Percentiles rank a stretch among this genome's conserved stretches.
Conservation (phyloP, 345 rosid genomes). For the Mangifera indica region DNA sequence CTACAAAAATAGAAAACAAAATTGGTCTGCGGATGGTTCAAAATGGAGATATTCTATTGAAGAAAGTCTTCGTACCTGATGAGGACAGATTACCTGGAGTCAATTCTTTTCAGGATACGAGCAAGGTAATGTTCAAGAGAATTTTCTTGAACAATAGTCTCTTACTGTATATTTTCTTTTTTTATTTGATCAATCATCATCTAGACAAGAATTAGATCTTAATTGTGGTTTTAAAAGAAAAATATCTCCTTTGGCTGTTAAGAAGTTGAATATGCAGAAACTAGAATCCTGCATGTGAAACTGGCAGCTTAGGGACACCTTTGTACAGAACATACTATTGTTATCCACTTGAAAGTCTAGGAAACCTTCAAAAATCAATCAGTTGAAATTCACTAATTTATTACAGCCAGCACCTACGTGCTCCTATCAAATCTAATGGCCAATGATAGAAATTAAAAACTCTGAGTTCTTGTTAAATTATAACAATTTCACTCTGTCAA, state of each 20-base stretch:
- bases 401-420: not conserved
- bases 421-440: not conserved
- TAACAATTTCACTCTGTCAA: too few species aligned
- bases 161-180: not conserved
- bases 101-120: constrained; percentile 87
- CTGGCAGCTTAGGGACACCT: not conserved
- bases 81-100: constrained; percentile 86
- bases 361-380: too few species aligned
- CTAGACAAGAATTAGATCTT: not conserved
- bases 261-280: not conserved
- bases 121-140: constrained; percentile 53
- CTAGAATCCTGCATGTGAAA: not conserved
- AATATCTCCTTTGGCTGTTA: not conserved
- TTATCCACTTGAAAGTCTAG: not conserved
- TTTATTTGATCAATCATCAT: not conserved
- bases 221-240: not conserved
- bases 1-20: constrained; percentile 83
- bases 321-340: not conserved
- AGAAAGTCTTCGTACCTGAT: constrained; percentile 80
- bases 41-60: constrained; percentile 85
- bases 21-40: constrained; percentile 94
- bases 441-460: not conserved
- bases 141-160: constrained; percentile 13
- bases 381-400: too few species aligned
- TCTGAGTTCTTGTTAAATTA: not conserved